Base-by-base conservation (phyloP, 176 grass and related monocot genomes). In the Raddia distichophylla region DNA sequence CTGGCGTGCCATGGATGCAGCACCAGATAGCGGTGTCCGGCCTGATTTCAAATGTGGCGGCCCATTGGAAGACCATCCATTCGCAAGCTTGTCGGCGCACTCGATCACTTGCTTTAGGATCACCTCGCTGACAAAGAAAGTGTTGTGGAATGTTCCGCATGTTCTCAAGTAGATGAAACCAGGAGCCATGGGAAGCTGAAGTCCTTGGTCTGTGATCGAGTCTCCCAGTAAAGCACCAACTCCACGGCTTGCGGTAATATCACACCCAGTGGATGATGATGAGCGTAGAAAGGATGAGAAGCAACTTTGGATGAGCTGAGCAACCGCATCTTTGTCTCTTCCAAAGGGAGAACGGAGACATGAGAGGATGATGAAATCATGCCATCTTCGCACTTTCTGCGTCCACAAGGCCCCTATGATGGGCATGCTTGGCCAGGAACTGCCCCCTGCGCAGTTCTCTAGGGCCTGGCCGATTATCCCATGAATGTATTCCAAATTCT, bases 371-470 rank as follows among this genome's bases (percentile, higher is more conserved):
- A 99, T 99, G 54, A 99, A 99, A 60, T 99, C 87, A 74, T 93
- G 93, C 93, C 93, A 99, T 80, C 87, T 92, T 59, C 81, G 79
- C 35, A 94, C 96, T 88, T 99, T 99, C 59, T 99, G 96, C 57
- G 91, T 74, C 96, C 96, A 99, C 66, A 99, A 82, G 40, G 93
- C 93, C 60, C 84, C 96, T 82, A 99, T 95, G 53, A 99, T 99
- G 27, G 96, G 96, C 93, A 95, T 99, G 77, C 96, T 99, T 53
- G 96, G 93, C 96, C 96, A 99, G 46, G 86, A 87, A 76, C 89
- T 90, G 5, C 85, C 85, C 63, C 87, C 89, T 52, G 96, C 93
- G 48, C 96, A 99, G 67, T 87, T 99, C 79, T 99, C 96, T 80
- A 99, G 52, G 53, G 96, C 93, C 85, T 95, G 93, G 18, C 96